Base-by-base conservation (phyloP, 495 filamentous ascomycete species). In the Penicillium roqueforti region DNA sequence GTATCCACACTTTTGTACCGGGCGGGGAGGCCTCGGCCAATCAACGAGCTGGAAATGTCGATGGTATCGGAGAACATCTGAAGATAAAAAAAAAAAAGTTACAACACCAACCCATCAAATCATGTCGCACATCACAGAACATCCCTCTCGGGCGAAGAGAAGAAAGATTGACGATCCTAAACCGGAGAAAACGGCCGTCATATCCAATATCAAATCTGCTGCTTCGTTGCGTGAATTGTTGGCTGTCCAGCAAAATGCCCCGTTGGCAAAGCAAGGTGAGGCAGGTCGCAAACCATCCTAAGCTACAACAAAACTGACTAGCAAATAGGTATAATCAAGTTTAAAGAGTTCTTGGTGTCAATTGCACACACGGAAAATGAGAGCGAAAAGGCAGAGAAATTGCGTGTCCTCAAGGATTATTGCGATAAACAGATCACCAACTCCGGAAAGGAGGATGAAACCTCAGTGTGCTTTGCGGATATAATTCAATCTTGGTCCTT, bases 401-500 rank as follows among this genome's bases (percentile, higher is more conserved):
- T 78, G 56, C 68, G 64, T 40, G 83, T 95, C 36, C 76, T 97
- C 37, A 80, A 81, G 58, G 82, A 85, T 38, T 95, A 86, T 66
- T 81, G 92, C 46, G 80, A 88, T 40, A 78, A 80, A 48, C 81
- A 88, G 60, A 82, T 78, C 54, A 80, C 83, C 8, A 66, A 68
- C 52, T 71, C 74, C 26, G 63, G 69, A 25, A 76, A 76, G n/a
- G 80, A 76, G 25, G 80, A 81, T 32, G 76, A 80, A 16, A 78
- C 77, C 16, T 69, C 77, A 2, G 68, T 80, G 22, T 89, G 84
- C 59, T 80, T 95, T 20, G 73, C 82, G 1, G 86, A 91, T 51
- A 64, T 97, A 40, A 85, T 91, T 62, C 83, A 88, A 58, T 84
- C 80, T 13, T 97, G 91, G 91, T 80, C 78, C 51, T 87, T 85